A percentile compares a stretch with the other conserved stretches of the same genome.
Evolutionary conservation across 306 rosid genomes (phyloP).

Genomic region (Glycyrrhiza uralensis): DNA sequence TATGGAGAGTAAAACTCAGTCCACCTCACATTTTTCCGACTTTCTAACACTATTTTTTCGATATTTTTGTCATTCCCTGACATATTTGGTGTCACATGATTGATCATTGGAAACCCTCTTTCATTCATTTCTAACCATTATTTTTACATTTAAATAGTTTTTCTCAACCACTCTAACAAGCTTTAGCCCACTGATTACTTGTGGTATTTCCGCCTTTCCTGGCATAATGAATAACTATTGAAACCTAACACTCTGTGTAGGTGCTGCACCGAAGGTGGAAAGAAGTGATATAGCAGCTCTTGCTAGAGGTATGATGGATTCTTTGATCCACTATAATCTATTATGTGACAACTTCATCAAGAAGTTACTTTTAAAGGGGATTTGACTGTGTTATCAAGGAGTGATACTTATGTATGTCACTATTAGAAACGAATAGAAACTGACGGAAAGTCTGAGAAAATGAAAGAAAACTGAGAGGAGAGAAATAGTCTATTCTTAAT

Average conservation of each 20-base stretch:
- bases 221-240: background rate
- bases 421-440: slow-evolving; percentile 1
- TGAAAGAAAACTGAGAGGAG: too few species aligned
- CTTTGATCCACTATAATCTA: slow-evolving; percentile 14
- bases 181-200: background rate
- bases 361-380: background rate
- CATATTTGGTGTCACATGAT: background rate
- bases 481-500: too few species aligned
- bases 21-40: background rate
- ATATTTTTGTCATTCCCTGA: background rate
- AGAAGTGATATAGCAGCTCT: slow-evolving; percentile 65
- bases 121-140: background rate
- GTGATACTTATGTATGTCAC: background rate
- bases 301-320: slow-evolving; percentile 69
- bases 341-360: background rate
- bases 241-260: slow-evolving; percentile 25
- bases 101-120: too few species aligned
- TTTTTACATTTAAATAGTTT: background rate
- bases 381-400: background rate
- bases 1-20: background rate
- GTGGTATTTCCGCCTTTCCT: background rate
- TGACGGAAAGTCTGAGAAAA: too few species aligned
- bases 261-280: slow-evolving; percentile 37
- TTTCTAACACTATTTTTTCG: background rate
- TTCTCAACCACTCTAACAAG: background rate